Base-by-base conservation (phyloP, 2,329 filamentous ascomycete genomes). In the Aspergillus brunneoviolaceus region DNA sequence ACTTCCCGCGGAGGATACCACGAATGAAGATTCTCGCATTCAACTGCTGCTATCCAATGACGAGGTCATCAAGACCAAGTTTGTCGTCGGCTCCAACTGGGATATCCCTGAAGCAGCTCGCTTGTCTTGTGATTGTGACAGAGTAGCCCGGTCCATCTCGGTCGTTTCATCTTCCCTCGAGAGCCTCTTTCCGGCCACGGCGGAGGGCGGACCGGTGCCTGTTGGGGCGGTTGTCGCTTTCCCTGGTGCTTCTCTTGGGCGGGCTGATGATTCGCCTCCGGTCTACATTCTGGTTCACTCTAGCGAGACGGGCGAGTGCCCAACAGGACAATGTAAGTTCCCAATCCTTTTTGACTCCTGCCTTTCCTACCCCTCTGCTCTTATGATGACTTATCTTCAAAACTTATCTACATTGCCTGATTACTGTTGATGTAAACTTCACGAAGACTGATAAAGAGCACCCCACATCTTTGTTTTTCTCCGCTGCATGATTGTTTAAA, bases 331-430 rank as follows among this genome's bases (percentile, higher is more conserved):
- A 87, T 88, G 94, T 99, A 85, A 92, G 94, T 90, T 59, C 23
- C 14, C 27, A 12, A 49, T 62, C 25, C 58, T 48, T 63, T 48
- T 60, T 62, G 64, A 45, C 42, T 42, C 62, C 61, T 61, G 14
- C 61, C 62, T 59, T 45, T 42, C 9, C 56, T 54, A 68, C 70
- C 48, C 7, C 56, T 54, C 68, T 70, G 70, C 74, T 82, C 84
- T 82, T 73, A 89, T 92, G 94, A 97, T 98, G 93, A 96, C 83
- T 68, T 78, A 78, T 79, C 85, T 79, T 77, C 58, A 66, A 72
- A 63, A 96, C 93, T 98, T 98, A 98, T 97, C 94, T 97, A 98
- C 94, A 97, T 98, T 98, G 92, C 90, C 94, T 93, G 94, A 75
- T 96, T 80, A 81, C 77, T 84, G 84, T 89, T 96, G 93, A 96